phyloP scores from a whole-genome alignment of 108 stramenopile species.

The Nitzschia putrida region DNA sequence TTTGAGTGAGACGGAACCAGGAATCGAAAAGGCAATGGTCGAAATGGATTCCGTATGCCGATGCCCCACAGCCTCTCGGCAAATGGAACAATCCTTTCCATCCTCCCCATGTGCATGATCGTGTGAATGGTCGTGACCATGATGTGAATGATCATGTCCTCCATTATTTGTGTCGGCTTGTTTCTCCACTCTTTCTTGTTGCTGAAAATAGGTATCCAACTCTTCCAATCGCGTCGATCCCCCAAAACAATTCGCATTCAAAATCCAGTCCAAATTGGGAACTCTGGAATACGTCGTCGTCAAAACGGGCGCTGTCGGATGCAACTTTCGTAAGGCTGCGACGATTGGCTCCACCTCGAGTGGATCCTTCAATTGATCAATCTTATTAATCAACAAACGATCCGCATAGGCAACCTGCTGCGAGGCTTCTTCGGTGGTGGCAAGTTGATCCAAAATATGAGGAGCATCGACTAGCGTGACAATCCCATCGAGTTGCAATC shows the following conservation, averaged over 20 bases:
- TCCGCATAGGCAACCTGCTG: conserved; percentile 91
- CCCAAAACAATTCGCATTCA: conserved; percentile 87
- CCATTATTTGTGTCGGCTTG: background rate
- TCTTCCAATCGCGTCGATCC: conserved; percentile 48
- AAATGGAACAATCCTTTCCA: background rate
- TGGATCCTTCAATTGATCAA: conserved; percentile 55
- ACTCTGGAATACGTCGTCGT: conserved; percentile 74
- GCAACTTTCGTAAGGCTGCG: conserved; percentile 59
- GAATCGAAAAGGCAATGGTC: conserved; percentile 53
- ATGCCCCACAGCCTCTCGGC: conserved; percentile 24
- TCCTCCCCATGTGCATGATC: background rate
- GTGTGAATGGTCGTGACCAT: conserved; percentile 1
- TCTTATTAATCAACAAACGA: conserved; percentile 83
- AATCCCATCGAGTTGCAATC: conserved; percentile 80
- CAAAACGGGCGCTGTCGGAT: conserved; percentile 85
- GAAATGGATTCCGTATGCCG: conserved; percentile 66
- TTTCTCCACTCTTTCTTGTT: background rate
- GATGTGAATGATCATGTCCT: conserved; percentile 19
- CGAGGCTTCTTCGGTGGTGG: conserved; percentile 75
- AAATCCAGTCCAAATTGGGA: conserved; percentile 80
- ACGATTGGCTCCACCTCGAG: conserved; percentile 27
- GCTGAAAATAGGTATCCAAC: conserved; percentile 17
- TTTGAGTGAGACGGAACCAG: conserved; percentile 55
- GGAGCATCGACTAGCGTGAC: conserved; percentile 73
- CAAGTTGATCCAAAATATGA: conserved; percentile 66